Base-by-base conservation (phyloP, 129 eudicot genomes). In the Ambrosia trifida region DNA sequence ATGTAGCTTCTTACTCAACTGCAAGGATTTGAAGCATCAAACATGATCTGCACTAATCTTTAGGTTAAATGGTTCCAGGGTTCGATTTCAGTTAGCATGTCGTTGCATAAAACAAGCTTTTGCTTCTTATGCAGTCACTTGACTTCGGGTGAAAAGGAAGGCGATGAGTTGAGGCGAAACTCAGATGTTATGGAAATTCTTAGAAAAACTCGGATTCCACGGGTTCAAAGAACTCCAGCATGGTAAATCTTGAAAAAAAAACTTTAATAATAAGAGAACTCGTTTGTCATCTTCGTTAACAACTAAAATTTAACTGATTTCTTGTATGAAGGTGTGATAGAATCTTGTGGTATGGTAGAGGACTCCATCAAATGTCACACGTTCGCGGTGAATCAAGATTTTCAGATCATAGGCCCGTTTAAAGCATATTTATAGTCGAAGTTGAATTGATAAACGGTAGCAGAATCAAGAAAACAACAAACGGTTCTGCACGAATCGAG, bases 51-150 rank as follows among this genome's bases (percentile, higher is more conserved):
- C 17, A n/a, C 19, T 30, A 32, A 68, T 32, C 0, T 10, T 31
- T 24, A 28, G 41, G 20, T 59, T 11, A 46, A 46, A 24, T 36
- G 65, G 31, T 77, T 77, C 76, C 88, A 88, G 95, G 95, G 95
- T 78, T 88, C 95, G 14, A 88, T 88, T 28, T 88, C 95, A 17
- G 83, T 91, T 63, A 91, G 97, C 85, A 88, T 91, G 97, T 88
- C 89, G 52, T 75, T 91, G 86, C 96, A 91, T 72, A 89, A 88
- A 83, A n/a, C n/a, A n/a, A n/a, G n/a, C n/a, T n/a, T n/a, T n/a
- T n/a, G n/a, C n/a, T n/a, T n/a, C n/a, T n/a, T 91, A 14, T 91
- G 97, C 79, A 91, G 86, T 77, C 97, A 91, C 64, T 85, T 91
- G 69, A 91, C 91, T 19, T 91, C 97, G 0, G 97, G 97, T 20